These are phyloP conservation scores for Phytopythium ostracodes DNA, from an alignment of 352 stramenopile genomes.

Conservation along the genomic window DNA sequence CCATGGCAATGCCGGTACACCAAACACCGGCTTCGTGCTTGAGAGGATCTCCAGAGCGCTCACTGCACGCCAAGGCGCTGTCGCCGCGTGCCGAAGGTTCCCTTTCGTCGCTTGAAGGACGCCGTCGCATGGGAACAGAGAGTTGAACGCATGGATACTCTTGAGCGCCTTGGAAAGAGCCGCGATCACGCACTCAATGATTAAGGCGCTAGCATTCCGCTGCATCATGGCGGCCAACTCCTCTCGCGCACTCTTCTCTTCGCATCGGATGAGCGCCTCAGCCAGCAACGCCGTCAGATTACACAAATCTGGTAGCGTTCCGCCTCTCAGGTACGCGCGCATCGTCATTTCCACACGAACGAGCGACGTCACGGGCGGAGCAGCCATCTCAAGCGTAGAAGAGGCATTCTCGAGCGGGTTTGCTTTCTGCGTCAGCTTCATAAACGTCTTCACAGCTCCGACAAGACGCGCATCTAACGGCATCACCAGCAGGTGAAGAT, in stretches of 20 bases:
- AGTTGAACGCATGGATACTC: background rate
- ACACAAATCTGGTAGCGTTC: constrained; percentile 30
- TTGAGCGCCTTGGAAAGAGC: background rate
- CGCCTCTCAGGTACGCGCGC: constrained; percentile 24
- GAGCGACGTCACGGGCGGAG: constrained; percentile 8
- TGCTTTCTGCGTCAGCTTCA: constrained; percentile 12
- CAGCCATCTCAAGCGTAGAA: constrained; percentile 2
- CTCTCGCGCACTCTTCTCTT: constrained; percentile 21
- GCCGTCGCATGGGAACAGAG: too few relatives aligned
- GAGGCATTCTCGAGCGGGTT: constrained; percentile 8
- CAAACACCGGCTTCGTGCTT: constrained; percentile 14
- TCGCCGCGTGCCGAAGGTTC: background rate
- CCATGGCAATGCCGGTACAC: constrained; percentile 16
- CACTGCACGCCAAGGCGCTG: background rate
- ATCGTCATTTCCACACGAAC: constrained; percentile 35
- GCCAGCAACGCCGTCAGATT: constrained; percentile 24
- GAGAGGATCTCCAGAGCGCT: constrained; percentile 25
- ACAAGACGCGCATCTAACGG: constrained; percentile 30
- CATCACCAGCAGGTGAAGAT: constrained; percentile 24
- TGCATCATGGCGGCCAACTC: constrained; percentile 22
- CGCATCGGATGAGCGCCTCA: constrained; percentile 37
- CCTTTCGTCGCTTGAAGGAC: too few relatives aligned
- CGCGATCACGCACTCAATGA: constrained; percentile 15
- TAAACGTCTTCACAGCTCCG: constrained; percentile 24
- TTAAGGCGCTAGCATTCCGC: constrained; percentile 21